phyloP scores from a whole-genome alignment of 2,329 filamentous ascomycete species.

The Aspergillaceae sp. region DNA sequence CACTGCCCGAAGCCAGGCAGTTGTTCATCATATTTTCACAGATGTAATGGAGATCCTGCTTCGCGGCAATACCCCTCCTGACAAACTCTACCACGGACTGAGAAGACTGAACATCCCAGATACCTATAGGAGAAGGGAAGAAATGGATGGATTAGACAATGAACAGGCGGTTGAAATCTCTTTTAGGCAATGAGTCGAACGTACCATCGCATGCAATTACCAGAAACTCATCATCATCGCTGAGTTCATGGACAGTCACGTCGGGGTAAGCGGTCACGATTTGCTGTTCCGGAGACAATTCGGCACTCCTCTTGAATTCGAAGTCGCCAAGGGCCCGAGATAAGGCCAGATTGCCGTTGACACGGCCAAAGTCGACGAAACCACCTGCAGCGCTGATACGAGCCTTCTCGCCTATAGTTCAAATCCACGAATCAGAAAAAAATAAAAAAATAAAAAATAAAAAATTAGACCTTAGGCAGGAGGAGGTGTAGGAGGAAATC shows the following conservation, averaged over 20 bases:
- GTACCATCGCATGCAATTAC: slow-evolving; percentile 87
- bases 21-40: slow-evolving; percentile 99
- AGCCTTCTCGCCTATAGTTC: slow-evolving; percentile 73
- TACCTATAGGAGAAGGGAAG: slow-evolving; percentile 51
- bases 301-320: slow-evolving; percentile 98
- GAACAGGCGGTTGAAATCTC: no score
- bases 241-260: slow-evolving; percentile 81
- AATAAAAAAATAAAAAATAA: background rate
- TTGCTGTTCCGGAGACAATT: slow-evolving; percentile 94
- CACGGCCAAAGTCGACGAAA: slow-evolving; percentile 95
- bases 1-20: slow-evolving; percentile 93
- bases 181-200: slow-evolving; percentile 24
- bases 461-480: no score
- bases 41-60: slow-evolving; percentile 88
- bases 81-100: slow-evolving; percentile 97
- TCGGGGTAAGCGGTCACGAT: slow-evolving; percentile 97
- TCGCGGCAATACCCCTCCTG: slow-evolving; percentile 86
- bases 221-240: slow-evolving; percentile 89
- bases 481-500: background rate
- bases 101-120: slow-evolving; percentile 99
- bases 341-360: slow-evolving; percentile 94
- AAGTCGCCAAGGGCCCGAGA: slow-evolving; percentile 98
- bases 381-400: slow-evolving; percentile 92
- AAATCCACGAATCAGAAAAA: background rate
- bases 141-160: background rate